Evolutionary conservation across 1,139 yeast species (phyloP).

Genomic region (Hyphopichia fennica): DNA sequence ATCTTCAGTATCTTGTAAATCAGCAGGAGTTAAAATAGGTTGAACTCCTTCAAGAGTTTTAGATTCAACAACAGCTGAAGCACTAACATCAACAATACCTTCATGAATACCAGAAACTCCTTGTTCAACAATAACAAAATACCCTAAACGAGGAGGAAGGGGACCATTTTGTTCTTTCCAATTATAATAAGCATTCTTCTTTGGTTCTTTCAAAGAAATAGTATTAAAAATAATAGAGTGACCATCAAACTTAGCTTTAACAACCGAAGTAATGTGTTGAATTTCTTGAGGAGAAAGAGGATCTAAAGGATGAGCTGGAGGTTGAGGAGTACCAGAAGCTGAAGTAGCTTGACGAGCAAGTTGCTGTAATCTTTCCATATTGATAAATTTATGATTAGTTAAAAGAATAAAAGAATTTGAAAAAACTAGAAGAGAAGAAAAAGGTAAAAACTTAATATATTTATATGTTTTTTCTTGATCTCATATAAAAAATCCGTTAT

Average conservation of each 20-base stretch:
- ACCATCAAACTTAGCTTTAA: constrained; percentile 41
- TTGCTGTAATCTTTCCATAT: constrained; percentile 68
- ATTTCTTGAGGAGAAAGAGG: constrained; percentile 65
- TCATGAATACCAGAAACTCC: constrained; percentile 66
- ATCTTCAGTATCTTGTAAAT: constrained; percentile 61
- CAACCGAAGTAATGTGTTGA: constrained; percentile 30
- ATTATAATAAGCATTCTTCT: constrained; percentile 56
- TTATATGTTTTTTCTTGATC: too few relatives aligned
- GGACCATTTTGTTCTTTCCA: constrained; percentile 70
- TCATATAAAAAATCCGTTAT: too few relatives aligned
- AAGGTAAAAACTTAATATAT: too few relatives aligned
- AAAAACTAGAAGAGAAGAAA: too few relatives aligned
- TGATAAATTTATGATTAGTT: background rate
- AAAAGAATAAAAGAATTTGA: too few relatives aligned
- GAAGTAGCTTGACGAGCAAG: constrained; percentile 65
- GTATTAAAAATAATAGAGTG: constrained; percentile 60
- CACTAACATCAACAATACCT: constrained; percentile 61
- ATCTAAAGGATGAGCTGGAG: constrained; percentile 69
- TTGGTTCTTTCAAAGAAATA: constrained; percentile 69
- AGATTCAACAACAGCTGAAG: constrained; percentile 46
- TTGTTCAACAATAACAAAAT: constrained; percentile 60
- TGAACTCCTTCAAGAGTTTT: constrained; percentile 59
- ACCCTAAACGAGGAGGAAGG: constrained; percentile 65
- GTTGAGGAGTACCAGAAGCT: constrained; percentile 50
- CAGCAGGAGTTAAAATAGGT: constrained; percentile 74